phyloP scores from a whole-genome alignment of 169 alveolate genomes.

The Perkinsus chesapeaki region DNA sequence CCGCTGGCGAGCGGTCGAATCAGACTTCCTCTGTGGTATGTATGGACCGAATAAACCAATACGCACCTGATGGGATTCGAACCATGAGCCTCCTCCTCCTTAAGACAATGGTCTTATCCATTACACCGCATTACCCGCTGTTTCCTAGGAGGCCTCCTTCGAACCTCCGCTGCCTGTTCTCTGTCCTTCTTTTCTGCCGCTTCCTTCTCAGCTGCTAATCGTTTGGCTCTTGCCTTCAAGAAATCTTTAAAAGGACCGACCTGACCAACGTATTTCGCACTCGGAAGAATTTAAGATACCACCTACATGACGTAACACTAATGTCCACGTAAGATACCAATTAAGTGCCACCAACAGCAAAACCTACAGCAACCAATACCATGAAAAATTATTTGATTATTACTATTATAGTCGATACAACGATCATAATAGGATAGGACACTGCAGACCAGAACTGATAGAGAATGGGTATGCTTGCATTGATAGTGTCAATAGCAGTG shows the following conservation, averaged over 20 bases:
- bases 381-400: neutral
- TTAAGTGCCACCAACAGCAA: neutral
- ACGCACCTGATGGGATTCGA: neutral
- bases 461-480: neutral
- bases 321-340: neutral
- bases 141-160: neutral
- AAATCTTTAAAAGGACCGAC: neutral
- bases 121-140: neutral
- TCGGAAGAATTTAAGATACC: neutral
- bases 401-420: neutral
- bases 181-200: neutral
- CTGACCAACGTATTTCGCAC: neutral
- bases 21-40: neutral
- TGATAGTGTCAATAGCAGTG: neutral
- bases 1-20: neutral
- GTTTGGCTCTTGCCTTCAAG: neutral
- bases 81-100: neutral
- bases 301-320: neutral
- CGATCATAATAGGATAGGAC: neutral
- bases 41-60: neutral
- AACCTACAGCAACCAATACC: neutral
- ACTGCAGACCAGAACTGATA: neutral
- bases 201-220: neutral
- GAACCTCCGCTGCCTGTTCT: neutral
- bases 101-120: neutral